Percentiles rank a stretch among this genome's conserved stretches.
These are phyloP conservation scores for Dendrobium catenatum DNA, from an alignment of 106 monocot species.

Conservation along the genomic window DNA sequence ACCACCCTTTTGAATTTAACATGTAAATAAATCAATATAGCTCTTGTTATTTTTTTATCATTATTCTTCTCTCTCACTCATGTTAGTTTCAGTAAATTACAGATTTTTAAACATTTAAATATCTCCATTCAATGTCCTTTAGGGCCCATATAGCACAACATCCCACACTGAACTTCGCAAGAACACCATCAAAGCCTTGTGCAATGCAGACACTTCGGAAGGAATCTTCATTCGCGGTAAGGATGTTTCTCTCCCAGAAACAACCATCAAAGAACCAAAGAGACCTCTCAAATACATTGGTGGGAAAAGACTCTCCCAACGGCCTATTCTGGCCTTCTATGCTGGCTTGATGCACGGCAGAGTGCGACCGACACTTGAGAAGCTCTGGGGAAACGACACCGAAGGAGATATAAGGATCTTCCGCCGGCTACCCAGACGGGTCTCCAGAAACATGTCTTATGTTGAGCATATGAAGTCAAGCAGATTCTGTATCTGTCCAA, in stretches of 20 bases:
- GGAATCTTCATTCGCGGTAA: slow-evolving; percentile 59
- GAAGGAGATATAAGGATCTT: slow-evolving; percentile 74
- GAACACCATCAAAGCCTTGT: slow-evolving; percentile 76
- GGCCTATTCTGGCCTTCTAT: slow-evolving; percentile 74
- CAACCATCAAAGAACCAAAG: slow-evolving; percentile 48
- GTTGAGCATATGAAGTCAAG: slow-evolving; percentile 77
- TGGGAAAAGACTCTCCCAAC: slow-evolving; percentile 36
- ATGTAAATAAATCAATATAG: too few species aligned
- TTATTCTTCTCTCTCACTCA: too few species aligned
- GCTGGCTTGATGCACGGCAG: slow-evolving; percentile 87
- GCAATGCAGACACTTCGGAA: slow-evolving; percentile 85
- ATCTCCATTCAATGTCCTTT: slow-evolving; percentile 5
- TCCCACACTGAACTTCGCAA: slow-evolving; percentile 44
- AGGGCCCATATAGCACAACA: slow-evolving; percentile 78
- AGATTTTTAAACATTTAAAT: background rate
- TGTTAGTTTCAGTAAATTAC: background rate
- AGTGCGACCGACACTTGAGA: slow-evolving; percentile 55
- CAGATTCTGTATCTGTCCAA: slow-evolving; percentile 89
- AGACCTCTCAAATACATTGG: slow-evolving; percentile 53
- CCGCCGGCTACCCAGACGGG: slow-evolving; percentile 54
- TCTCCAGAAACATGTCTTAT: slow-evolving; percentile 67
- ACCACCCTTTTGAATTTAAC: too few species aligned
- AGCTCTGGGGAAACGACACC: slow-evolving; percentile 48
- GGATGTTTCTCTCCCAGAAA: slow-evolving; percentile 92
- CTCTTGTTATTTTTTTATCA: too few species aligned